Percentiles rank a stretch among this genome's conserved stretches.
Evolutionary conservation across 2,329 filamentous ascomycete genomes (phyloP).

Genomic region (Alternaria sp.): DNA sequence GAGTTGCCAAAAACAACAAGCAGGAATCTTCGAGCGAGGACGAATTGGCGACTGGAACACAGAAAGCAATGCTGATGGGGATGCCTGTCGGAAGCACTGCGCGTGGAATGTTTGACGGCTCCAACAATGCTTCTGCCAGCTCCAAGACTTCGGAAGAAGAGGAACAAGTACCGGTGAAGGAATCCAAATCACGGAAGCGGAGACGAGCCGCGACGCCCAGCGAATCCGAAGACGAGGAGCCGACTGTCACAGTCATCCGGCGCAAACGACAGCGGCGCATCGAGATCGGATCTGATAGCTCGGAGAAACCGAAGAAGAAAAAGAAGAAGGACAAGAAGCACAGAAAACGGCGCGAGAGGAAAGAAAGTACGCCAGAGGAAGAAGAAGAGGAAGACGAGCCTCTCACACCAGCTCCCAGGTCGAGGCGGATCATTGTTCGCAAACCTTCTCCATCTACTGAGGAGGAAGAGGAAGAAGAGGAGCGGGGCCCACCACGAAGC

Average conservation of each 20-base stretch:
- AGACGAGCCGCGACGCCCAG: constrained; percentile 18
- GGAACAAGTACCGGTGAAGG: constrained; percentile 1
- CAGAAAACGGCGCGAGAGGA: constrained; percentile 3
- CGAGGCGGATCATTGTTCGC: not conserved
- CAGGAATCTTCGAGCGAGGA: constrained; percentile 38
- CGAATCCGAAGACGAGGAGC: constrained; percentile 15
- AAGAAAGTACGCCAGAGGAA: constrained; percentile 7
- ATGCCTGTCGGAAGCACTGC: constrained; percentile 27
- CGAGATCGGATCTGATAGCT: constrained; percentile 6
- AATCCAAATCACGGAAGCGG: constrained; percentile 28
- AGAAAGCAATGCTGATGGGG: constrained; percentile 30
- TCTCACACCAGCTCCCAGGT: constrained; percentile 4
- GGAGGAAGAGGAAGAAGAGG: constrained; percentile 9
- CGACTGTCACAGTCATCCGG: constrained; percentile 26
- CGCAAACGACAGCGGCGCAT: constrained; percentile 21
- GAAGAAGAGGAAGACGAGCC: constrained; percentile 8
- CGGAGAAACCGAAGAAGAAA: constrained; percentile 12
- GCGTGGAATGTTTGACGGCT: constrained; percentile 40
- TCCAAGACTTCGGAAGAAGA: constrained; percentile 22
- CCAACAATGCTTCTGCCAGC: constrained; percentile 22
- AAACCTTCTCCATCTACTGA: constrained; percentile 11
- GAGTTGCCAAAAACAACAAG: constrained; percentile 22
- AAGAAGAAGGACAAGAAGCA: constrained; percentile 7
- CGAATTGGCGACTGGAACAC: constrained; percentile 30
- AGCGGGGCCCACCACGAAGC: constrained; percentile 15